A percentile compares a stretch with the other conserved stretches of the same genome.
These are phyloP conservation scores for Chlorella sp. DNA, from an alignment of 139 green algal genomes.

Conservation along the genomic window DNA sequence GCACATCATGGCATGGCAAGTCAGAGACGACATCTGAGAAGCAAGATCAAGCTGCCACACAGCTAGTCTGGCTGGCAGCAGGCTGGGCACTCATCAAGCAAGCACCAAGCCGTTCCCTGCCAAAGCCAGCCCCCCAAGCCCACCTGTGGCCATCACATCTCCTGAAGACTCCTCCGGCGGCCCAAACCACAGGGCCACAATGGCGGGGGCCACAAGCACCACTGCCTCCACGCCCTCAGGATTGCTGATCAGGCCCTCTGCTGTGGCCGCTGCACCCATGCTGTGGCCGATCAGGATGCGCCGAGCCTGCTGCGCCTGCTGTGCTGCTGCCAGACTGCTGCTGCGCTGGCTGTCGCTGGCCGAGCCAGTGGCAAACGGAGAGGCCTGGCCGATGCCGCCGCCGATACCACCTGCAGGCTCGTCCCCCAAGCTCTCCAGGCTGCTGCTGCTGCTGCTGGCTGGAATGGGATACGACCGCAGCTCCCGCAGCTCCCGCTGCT, in stretches of 20 bases:
- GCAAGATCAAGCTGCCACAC: neutral
- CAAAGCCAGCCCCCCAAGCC: too few species aligned
- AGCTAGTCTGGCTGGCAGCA: neutral
- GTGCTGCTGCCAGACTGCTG: neutral
- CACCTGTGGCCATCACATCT: constrained; percentile 13
- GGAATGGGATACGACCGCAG: constrained; percentile 2
- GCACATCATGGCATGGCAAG: neutral
- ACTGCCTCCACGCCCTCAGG: constrained; percentile 55
- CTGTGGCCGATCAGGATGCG: constrained; percentile 82
- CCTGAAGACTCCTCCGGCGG: neutral
- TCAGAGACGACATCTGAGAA: neutral
- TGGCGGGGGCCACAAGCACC: constrained; percentile 83
- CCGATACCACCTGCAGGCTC: neutral
- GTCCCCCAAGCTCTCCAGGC: neutral
- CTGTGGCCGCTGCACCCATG: constrained; percentile 72
- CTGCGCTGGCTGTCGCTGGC: neutral
- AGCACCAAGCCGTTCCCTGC: too few species aligned
- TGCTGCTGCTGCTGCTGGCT: neutral
- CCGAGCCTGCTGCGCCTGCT: constrained; percentile 6
- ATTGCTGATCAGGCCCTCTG: constrained; percentile 60
- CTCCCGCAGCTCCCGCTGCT: neutral
- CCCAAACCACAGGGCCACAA: constrained; percentile 62
- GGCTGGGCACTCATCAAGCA: neutral
- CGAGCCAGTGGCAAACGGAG: too few species aligned
- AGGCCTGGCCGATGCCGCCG: too few species aligned